Conservation (phyloP, 306 rosid species). For the Lathyrus tuberosus region DNA sequence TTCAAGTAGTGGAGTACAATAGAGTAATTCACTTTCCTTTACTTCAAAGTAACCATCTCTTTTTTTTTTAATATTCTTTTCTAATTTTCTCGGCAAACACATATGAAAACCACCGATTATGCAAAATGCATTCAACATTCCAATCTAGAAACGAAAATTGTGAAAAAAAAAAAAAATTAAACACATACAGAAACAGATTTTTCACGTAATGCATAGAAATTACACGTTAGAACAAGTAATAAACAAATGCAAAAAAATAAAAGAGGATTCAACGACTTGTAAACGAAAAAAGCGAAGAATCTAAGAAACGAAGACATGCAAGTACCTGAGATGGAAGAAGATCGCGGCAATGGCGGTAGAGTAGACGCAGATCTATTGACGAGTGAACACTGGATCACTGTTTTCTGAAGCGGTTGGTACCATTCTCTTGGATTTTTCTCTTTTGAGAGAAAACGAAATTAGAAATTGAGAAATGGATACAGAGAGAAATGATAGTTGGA, state of each 20-base stretch:
- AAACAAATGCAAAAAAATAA: constrained; percentile 1
- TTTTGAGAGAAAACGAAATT: neutral
- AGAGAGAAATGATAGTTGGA: constrained; percentile 19
- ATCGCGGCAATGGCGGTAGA: constrained; percentile 28
- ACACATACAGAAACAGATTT: neutral
- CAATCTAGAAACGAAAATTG: constrained; percentile 12
- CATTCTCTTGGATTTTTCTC: constrained; percentile 15
- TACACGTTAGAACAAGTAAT: neutral
- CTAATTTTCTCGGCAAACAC: constrained; percentile 41
- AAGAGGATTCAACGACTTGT: constrained; percentile 19
- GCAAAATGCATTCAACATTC: constrained; percentile 27
- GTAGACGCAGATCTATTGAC: constrained; percentile 41
- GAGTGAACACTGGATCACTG: constrained; percentile 34
- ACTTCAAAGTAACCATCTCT: constrained; percentile 43
- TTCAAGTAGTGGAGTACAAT: constrained; percentile 37
- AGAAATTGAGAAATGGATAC: neutral
- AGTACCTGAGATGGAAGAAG: constrained; percentile 42
- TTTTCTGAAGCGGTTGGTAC: constrained; percentile 36
- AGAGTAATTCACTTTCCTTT: constrained; percentile 39
- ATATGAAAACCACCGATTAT: constrained; percentile 3
- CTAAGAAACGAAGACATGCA: constrained; percentile 15
- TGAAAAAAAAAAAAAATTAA: neutral
- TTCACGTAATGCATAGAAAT: constrained; percentile 15
- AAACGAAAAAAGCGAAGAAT: constrained; percentile 39
- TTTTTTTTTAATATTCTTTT: neutral